phyloP scores from a whole-genome alignment of 176 grass and related monocot species.

The Triticum dicoccoides region DNA sequence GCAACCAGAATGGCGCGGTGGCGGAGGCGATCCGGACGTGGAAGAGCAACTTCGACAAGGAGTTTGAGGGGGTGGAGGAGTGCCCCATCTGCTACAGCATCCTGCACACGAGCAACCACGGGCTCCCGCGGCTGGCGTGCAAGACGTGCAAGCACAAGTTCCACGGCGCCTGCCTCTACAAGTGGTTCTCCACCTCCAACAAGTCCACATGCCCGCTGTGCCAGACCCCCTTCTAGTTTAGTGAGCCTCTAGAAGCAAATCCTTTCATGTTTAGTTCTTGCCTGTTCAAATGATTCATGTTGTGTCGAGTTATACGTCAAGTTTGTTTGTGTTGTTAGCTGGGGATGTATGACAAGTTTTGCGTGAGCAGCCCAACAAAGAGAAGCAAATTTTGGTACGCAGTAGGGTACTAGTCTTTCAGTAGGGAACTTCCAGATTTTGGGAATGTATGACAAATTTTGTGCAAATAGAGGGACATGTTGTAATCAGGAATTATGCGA shows the following conservation, averaged over 20 bases:
- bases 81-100: constrained; percentile 99
- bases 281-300: too few relatives aligned
- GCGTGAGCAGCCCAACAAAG: too few relatives aligned
- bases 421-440: too few relatives aligned
- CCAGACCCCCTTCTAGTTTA: constrained; percentile 78
- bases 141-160: constrained; percentile 97
- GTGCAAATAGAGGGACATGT: background rate
- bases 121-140: constrained; percentile 82
- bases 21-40: constrained; percentile 82
- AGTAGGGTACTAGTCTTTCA: too few relatives aligned
- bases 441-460: too few relatives aligned
- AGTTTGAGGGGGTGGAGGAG: constrained; percentile 93
- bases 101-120: constrained; percentile 87
- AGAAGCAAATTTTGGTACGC: too few relatives aligned
- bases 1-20: constrained; percentile 87
- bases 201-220: constrained; percentile 94
- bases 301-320: too few relatives aligned
- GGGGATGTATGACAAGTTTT: too few relatives aligned
- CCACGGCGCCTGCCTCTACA: constrained; percentile 90
- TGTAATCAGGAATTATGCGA: background rate
- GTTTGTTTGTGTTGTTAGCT: too few relatives aligned
- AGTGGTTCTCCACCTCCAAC: constrained; percentile 99
- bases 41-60: constrained; percentile 96
- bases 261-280: too few relatives aligned
- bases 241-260: too few relatives aligned